Percentiles rank a stretch among this genome's conserved stretches.
Evolutionary conservation across 331 rosid genomes (phyloP).

Genomic region (Acacia concinna): DNA sequence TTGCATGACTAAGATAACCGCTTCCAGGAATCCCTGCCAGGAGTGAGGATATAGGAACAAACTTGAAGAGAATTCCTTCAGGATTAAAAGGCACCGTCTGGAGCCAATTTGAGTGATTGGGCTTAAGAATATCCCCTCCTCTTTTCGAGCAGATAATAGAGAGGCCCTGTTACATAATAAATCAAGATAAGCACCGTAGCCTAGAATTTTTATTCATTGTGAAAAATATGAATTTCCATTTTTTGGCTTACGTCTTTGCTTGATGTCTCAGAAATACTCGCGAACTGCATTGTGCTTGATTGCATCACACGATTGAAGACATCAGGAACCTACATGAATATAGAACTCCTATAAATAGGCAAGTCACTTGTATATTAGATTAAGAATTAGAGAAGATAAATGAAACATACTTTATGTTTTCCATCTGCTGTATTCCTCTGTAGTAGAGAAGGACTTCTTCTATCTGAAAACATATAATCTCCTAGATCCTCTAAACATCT

Average conservation of each 20-base stretch:
- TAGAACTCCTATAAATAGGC: constrained; percentile 21
- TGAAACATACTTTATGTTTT: constrained; percentile 54
- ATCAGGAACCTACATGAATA: constrained; percentile 74
- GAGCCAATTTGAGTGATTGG: constrained; percentile 84
- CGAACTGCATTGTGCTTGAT: constrained; percentile 74
- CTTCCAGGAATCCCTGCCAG: constrained; percentile 91
- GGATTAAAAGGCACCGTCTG: constrained; percentile 82
- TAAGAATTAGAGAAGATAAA: constrained; percentile 8
- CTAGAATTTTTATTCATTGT: constrained; percentile 19
- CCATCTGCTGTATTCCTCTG: constrained; percentile 66
- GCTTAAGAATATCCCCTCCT: constrained; percentile 79
- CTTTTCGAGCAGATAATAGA: constrained; percentile 71
- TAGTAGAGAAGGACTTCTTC: constrained; percentile 71
- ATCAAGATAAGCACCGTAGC: constrained; percentile 24
- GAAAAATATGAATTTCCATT: constrained; percentile 28
- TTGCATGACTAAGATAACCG: constrained; percentile 97
- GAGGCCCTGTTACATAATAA: constrained; percentile 63
- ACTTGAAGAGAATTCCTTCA: constrained; percentile 76
- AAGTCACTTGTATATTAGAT: constrained; percentile 3
- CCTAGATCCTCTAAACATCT: constrained; percentile 92
- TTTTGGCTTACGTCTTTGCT: constrained; percentile 88
- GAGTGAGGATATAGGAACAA: constrained; percentile 86
- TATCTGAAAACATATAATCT: constrained; percentile 82
- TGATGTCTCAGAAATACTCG: constrained; percentile 83
- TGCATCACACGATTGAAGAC: constrained; percentile 82